Conservation (phyloP, 306 rosid species). For the Acacia confusa region DNA sequence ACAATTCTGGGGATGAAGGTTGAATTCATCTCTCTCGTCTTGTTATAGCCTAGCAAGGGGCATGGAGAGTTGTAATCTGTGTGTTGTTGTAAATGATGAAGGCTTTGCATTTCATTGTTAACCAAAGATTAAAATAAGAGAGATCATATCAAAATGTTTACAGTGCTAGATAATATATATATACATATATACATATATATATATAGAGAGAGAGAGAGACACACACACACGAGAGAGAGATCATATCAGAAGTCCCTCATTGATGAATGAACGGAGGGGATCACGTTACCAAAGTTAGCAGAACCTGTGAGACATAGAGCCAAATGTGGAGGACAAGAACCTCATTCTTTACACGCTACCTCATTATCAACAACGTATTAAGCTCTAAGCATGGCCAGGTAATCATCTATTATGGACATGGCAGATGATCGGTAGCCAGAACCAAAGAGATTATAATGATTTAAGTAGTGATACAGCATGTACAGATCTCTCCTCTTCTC, state of each 20-base stretch:
- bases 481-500: slow-evolving; percentile 89
- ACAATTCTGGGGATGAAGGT: too few relatives aligned
- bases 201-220: too few relatives aligned
- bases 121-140: background rate
- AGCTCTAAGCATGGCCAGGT: slow-evolving; percentile 58
- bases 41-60: too few relatives aligned
- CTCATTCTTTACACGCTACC: background rate
- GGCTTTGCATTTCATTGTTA: too few relatives aligned
- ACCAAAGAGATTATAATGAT: slow-evolving; percentile 94
- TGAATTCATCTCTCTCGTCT: too few relatives aligned
- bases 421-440: slow-evolving; percentile 86
- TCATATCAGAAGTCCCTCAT: too few relatives aligned
- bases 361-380: slow-evolving; percentile 36
- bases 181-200: too few relatives aligned
- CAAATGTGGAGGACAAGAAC: slow-evolving; percentile 24
- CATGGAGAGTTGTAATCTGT: too few relatives aligned
- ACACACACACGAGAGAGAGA: too few relatives aligned
- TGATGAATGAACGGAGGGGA: background rate
- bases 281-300: background rate
- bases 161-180: background rate
- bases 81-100: too few relatives aligned
- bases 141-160: background rate
- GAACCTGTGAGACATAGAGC: background rate
- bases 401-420: slow-evolving; percentile 85
- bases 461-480: slow-evolving; percentile 84